Percentiles rank a stretch among this genome's conserved stretches.
Evolutionary conservation across 2,329 filamentous ascomycete species (phyloP).

Genomic region (Capronia coronata): DNA sequence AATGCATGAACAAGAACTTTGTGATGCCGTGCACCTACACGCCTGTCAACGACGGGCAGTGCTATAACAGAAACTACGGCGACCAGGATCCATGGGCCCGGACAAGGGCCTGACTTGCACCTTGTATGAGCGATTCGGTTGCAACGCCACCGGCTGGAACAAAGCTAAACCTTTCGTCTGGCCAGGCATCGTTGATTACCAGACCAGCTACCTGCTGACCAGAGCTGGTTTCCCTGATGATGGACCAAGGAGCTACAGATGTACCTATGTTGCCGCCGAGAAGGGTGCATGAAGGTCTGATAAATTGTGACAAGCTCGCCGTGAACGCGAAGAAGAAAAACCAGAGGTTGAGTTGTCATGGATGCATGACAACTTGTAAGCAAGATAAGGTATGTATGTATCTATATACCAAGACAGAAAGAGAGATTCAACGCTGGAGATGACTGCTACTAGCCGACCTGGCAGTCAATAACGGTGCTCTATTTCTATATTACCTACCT

Average conservation of each 20-base stretch:
- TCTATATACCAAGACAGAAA: no score
- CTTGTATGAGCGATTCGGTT: conserved; percentile 13
- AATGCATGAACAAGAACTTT: conserved; percentile 13
- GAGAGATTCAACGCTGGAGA: not conserved
- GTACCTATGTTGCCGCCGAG: not conserved
- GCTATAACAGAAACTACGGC: conserved; percentile 16
- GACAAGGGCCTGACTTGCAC: conserved; percentile 18
- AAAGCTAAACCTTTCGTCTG: conserved; percentile 4
- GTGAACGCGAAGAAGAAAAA: not conserved
- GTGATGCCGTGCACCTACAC: conserved; percentile 16
- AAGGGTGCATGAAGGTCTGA: not conserved
- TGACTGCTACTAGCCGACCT: conserved; percentile 1
- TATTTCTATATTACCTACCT: not conserved
- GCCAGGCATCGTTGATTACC: conserved; percentile 13
- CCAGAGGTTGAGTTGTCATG: not conserved
- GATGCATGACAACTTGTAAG: conserved; percentile 6
- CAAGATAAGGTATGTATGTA: not conserved
- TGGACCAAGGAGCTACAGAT: conserved; percentile 12
- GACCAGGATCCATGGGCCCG: conserved; percentile 16
- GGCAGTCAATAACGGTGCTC: not conserved
- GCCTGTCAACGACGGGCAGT: conserved; percentile 7
- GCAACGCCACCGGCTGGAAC: conserved; percentile 13
- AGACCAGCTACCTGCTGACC: conserved; percentile 6
- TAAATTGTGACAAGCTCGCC: not conserved
- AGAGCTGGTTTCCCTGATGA: not conserved